A percentile compares a stretch with the other conserved stretches of the same genome.
These are phyloP conservation scores for Cyanodermella asteris DNA, from an alignment of 2,329 filamentous ascomycete genomes.

Conservation along the genomic window DNA sequence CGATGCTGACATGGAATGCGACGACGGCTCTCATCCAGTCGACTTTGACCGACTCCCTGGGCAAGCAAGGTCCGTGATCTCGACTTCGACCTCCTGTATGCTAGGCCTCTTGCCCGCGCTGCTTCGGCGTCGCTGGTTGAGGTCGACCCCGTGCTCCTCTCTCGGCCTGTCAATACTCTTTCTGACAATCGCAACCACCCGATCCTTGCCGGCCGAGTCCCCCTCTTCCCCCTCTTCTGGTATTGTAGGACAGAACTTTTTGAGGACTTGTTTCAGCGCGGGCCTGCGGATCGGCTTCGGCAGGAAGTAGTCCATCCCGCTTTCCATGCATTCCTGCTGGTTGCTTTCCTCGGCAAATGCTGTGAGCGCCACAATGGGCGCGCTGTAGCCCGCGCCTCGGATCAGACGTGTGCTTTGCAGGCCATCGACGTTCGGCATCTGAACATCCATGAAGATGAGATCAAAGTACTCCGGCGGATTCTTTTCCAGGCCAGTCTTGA, in stretches of 20 bases:
- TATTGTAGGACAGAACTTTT: constrained; percentile 61
- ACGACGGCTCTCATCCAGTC: no score
- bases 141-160: no score
- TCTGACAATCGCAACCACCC: no score
- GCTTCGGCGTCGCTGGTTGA: no score
- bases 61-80: no score
- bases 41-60: no score
- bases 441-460: constrained; percentile 88
- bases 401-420: constrained; percentile 71
- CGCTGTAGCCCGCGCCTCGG: constrained; percentile 63
- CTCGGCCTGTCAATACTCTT: no score
- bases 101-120: no score
- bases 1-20: no score
- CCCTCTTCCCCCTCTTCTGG: constrained; percentile 28
- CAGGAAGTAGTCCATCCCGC: constrained; percentile 81
- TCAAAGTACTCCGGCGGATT: constrained; percentile 53
- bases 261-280: constrained; percentile 68
- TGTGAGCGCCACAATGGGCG: constrained; percentile 75
- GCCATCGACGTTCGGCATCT: constrained; percentile 84
- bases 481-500: constrained; percentile 60
- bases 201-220: no score
- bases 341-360: constrained; percentile 84
- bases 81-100: no score
- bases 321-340: constrained; percentile 65
- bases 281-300: constrained; percentile 56